Conservation (phyloP, 129 eudicot genomes). For the Flaveria linearis region DNA sequence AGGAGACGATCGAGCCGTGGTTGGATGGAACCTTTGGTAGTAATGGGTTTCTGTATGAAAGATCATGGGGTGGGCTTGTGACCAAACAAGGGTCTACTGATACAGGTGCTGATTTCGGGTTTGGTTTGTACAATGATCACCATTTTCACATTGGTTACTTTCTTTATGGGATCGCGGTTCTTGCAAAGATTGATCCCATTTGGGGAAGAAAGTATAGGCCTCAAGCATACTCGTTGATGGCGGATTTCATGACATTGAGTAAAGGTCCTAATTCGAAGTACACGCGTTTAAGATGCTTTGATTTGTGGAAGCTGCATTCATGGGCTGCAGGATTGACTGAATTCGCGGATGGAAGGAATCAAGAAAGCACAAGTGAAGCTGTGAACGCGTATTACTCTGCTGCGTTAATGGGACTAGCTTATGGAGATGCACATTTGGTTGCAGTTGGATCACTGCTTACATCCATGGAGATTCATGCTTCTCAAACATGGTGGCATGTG, state of each 20-base stretch:
- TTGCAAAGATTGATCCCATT: conserved; percentile 67
- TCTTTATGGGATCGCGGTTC: conserved; percentile 66
- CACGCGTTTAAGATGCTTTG: conserved; percentile 70
- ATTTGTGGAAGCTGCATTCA: conserved; percentile 81
- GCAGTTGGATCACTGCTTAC: conserved; percentile 64
- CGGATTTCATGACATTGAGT: conserved; percentile 80
- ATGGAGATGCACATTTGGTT: conserved; percentile 76
- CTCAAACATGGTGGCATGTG: conserved; percentile 91
- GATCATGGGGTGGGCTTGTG: conserved; percentile 83
- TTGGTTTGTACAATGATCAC: conserved; percentile 82
- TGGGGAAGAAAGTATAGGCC: conserved; percentile 78
- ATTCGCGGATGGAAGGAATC: not conserved
- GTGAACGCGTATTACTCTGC: conserved; percentile 86
- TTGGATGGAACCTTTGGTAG: conserved; percentile 67
- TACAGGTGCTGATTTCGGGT: conserved; percentile 84
- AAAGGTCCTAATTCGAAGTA: conserved; percentile 26
- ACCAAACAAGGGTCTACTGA: conserved; percentile 82
- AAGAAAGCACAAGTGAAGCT: conserved; percentile 70
- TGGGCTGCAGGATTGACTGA: conserved; percentile 20
- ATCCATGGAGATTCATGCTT: conserved; percentile 75
- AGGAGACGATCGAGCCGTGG: conserved; percentile 88
- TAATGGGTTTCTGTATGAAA: conserved; percentile 78
- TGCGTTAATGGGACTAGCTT: conserved; percentile 86
- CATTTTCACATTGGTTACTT: conserved; percentile 76
- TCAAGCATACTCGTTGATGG: conserved; percentile 74